Conservation (phyloP, 768 basidiomycete species). For the Coprinopsis strossmayeri region DNA sequence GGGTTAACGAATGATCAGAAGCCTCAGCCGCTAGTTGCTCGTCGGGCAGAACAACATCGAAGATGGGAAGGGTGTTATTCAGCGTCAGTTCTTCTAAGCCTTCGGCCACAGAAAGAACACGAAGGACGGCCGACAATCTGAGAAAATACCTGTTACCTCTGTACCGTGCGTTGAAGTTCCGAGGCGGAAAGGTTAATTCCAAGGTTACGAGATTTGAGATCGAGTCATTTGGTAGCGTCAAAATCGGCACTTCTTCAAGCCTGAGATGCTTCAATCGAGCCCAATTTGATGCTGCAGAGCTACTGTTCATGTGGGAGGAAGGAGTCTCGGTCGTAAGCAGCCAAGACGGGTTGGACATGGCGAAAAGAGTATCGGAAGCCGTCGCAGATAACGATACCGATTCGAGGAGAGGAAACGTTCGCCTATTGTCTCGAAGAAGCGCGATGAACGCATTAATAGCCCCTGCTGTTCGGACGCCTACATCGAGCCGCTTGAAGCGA, state of each 20-base stretch:
- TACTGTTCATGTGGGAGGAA: neutral
- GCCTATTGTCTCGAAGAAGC: slow-evolving; percentile 12
- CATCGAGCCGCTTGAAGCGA: slow-evolving; percentile 21
- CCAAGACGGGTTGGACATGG: slow-evolving; percentile 1
- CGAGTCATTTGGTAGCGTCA: slow-evolving; percentile 22
- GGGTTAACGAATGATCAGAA: slow-evolving; percentile 7
- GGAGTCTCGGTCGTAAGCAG: slow-evolving; percentile 12
- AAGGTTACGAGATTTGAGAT: slow-evolving; percentile 30
- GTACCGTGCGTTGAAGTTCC: slow-evolving; percentile 13
- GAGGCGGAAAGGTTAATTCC: slow-evolving; percentile 33
- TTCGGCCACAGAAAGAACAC: slow-evolving; percentile 30
- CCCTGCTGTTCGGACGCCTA: slow-evolving; percentile 14
- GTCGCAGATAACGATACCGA: slow-evolving; percentile 16
- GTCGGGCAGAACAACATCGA: slow-evolving; percentile 21
- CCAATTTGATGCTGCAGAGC: slow-evolving; percentile 9
- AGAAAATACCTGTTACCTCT: slow-evolving; percentile 21
- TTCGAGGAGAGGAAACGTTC: slow-evolving; percentile 15
- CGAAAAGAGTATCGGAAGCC: slow-evolving; percentile 12
- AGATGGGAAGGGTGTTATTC: slow-evolving; percentile 33
- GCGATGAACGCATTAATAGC: slow-evolving; percentile 15
- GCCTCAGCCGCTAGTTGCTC: slow-evolving; percentile 2
- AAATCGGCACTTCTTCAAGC: slow-evolving; percentile 35
- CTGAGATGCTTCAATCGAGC: slow-evolving; percentile 27
- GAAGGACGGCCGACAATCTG: slow-evolving; percentile 33
- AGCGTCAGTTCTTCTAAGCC: slow-evolving; percentile 37